Evolutionary conservation across 2,329 filamentous ascomycete genomes (phyloP).

Genomic region (Beauveria brongniartii): DNA sequence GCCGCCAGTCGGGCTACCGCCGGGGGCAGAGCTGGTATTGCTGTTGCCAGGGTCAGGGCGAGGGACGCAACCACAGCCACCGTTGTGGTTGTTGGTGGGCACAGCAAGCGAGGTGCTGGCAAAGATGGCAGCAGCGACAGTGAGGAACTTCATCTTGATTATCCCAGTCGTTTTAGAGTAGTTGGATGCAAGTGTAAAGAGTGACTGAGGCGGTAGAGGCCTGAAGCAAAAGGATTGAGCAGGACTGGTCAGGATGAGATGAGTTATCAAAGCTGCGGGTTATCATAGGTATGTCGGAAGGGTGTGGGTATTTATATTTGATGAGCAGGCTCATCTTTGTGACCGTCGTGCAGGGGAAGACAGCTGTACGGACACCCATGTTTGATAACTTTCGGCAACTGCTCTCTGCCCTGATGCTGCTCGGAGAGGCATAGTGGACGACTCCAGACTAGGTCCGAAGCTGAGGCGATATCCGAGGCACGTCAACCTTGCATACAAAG

Average conservation of each 20-base stretch:
- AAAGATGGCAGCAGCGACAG: conserved; percentile 12
- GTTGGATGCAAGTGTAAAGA: not conserved
- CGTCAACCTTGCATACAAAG: conserved; percentile 6
- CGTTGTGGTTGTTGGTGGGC: conserved; percentile 9
- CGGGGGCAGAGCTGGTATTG: not conserved
- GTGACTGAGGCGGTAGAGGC: not conserved
- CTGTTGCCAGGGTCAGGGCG: not conserved
- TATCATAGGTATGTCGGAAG: not conserved
- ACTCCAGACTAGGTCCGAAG: not conserved
- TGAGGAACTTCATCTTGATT: conserved; percentile 16
- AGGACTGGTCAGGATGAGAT: conserved; percentile 3
- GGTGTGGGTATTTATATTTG: conserved; percentile 3
- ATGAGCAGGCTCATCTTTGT: not conserved
- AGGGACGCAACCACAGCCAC: not conserved
- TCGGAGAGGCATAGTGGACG: not conserved
- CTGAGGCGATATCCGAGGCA: not conserved
- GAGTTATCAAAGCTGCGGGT: conserved; percentile 2
- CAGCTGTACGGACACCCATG: not conserved
- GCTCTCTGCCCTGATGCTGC: not conserved
- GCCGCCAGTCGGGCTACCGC: not conserved
- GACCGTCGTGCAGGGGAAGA: not conserved
- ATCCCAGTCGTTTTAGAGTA: not conserved
- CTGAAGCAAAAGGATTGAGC: not conserved
- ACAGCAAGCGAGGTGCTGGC: conserved; percentile 12
- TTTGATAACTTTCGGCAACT: not conserved